Conservation (phyloP, 2,329 filamentous ascomycete species). For the Phialophora tarda region DNA sequence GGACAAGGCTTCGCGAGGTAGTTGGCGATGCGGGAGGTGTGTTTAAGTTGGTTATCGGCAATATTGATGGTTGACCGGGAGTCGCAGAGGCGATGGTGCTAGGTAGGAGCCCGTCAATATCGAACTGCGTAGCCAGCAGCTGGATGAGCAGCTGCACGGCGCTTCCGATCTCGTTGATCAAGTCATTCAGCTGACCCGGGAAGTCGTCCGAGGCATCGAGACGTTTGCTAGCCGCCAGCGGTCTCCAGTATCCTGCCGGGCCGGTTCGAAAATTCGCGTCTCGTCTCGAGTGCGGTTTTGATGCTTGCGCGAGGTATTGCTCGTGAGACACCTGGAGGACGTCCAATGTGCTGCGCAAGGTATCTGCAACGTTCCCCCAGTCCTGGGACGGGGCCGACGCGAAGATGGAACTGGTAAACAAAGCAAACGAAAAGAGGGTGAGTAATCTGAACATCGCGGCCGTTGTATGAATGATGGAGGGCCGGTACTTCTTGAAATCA, state of each 20-base stretch:
- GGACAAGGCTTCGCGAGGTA: neutral
- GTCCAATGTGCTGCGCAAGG: conserved; percentile 18
- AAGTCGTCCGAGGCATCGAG: conserved; percentile 16
- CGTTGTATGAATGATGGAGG: conserved; percentile 4
- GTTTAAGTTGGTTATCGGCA: conserved; percentile 22
- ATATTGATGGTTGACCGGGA: conserved; percentile 7
- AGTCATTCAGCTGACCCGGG: conserved; percentile 19
- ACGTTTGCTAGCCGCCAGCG: conserved; percentile 14
- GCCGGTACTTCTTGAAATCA: neutral
- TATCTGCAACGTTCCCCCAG: conserved; percentile 19
- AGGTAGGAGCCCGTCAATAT: conserved; percentile 14
- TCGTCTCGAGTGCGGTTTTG: conserved; percentile 2
- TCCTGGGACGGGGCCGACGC: conserved; percentile 13
- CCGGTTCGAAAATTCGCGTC: conserved; percentile 11
- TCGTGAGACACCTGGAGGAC: conserved; percentile 20
- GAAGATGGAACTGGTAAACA: conserved; percentile 9
- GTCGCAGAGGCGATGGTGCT: neutral
- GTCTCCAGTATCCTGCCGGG: conserved; percentile 21
- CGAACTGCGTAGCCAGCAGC: conserved; percentile 21
- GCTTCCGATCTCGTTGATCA: conserved; percentile 18
- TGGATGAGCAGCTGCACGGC: conserved; percentile 23
- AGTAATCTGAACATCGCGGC: conserved; percentile 7
- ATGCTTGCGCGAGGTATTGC: conserved; percentile 13
- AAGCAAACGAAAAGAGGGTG: conserved; percentile 11
- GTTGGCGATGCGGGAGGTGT: conserved; percentile 4